phyloP scores from a whole-genome alignment of 352 stramenopile genomes.

The Globisporangium parvum region DNA sequence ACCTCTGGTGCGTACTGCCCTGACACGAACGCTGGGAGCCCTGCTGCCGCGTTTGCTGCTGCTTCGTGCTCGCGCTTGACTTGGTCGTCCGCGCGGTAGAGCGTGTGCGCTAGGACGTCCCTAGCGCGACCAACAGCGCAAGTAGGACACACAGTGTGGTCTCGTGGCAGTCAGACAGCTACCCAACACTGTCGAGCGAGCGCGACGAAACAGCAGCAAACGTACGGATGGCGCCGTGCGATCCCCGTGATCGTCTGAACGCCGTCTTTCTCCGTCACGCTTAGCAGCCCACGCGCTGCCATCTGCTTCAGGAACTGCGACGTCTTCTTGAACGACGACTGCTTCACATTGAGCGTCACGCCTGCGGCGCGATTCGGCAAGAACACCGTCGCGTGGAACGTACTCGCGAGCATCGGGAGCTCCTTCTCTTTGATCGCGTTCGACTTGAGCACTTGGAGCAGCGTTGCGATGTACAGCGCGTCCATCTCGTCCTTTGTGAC shows the following conservation, averaged over 20 bases:
- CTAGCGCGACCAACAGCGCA: slow-evolving; percentile 13
- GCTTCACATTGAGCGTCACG: slow-evolving; percentile 64
- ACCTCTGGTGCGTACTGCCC: slow-evolving; percentile 62
- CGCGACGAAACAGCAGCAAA: slow-evolving; percentile 8
- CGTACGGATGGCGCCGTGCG: slow-evolving; percentile 59
- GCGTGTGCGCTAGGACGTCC: slow-evolving; percentile 46
- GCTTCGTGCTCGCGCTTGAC: slow-evolving; percentile 39
- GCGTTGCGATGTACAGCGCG: slow-evolving; percentile 45
- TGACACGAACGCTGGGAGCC: slow-evolving; percentile 36
- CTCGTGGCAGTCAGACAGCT: not conserved
- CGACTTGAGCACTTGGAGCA: slow-evolving; percentile 60
- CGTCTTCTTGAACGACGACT: slow-evolving; percentile 77
- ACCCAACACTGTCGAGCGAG: too few species aligned
- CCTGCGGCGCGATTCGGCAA: slow-evolving; percentile 53
- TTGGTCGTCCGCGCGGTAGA: slow-evolving; percentile 53
- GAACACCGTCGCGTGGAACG: slow-evolving; percentile 64
- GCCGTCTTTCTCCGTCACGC: slow-evolving; percentile 60
- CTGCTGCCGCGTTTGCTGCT: slow-evolving; percentile 27
- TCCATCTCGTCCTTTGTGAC: slow-evolving; percentile 59
- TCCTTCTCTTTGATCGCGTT: slow-evolving; percentile 61
- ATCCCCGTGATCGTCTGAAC: slow-evolving; percentile 77
- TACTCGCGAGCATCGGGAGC: slow-evolving; percentile 71
- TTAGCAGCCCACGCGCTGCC: slow-evolving; percentile 42
- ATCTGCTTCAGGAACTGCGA: slow-evolving; percentile 71
- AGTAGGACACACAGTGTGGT: not conserved